A percentile compares a stretch with the other conserved stretches of the same genome.
Conservation (phyloP, 352 stramenopile species). For the Phytophthora ohioensis region DNA sequence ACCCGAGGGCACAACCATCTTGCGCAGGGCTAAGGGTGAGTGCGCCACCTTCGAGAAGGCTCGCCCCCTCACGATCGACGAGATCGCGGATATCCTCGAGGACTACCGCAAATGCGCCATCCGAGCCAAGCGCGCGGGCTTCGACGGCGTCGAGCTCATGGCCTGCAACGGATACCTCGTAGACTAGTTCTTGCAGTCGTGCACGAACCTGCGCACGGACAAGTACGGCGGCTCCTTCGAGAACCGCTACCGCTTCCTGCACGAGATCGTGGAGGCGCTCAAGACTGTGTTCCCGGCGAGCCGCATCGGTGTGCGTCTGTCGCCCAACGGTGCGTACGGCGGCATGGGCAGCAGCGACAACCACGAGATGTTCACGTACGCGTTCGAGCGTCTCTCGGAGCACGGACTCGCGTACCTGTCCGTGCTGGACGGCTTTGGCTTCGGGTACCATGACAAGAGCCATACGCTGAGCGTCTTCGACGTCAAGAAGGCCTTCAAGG, state of each 20-base stretch:
- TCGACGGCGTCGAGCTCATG: conserved; percentile 28
- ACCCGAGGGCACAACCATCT: neutral
- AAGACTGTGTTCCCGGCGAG: conserved; percentile 12
- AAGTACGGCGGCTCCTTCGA: conserved; percentile 27
- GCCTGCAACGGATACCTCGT: conserved; percentile 15
- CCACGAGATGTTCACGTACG: conserved; percentile 21
- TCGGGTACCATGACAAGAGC: conserved; percentile 12
- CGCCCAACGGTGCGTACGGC: conserved; percentile 15
- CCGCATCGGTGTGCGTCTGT: conserved; percentile 19
- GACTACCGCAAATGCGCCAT: conserved; percentile 10
- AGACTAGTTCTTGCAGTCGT: conserved; percentile 25
- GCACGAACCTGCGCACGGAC: conserved; percentile 20
- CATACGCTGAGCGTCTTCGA: conserved; percentile 10
- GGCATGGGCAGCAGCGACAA: conserved; percentile 28
- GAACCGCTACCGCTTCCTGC: conserved; percentile 21
- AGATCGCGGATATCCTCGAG: neutral
- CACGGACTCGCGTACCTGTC: conserved; percentile 16
- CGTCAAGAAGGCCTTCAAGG: conserved; percentile 27
- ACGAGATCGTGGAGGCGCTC: conserved; percentile 13
- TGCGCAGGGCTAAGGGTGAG: neutral
- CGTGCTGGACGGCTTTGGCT: conserved; percentile 15
- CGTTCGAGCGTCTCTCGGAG: conserved; percentile 11
- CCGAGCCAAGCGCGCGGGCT: conserved; percentile 9
- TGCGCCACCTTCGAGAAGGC: neutral
- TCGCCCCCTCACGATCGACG: neutral